Evolutionary conservation across 257 asterid species (phyloP), one percentile per base, ranked within the genome.

Genomic region (Nicotiana benthamiana): DNA sequence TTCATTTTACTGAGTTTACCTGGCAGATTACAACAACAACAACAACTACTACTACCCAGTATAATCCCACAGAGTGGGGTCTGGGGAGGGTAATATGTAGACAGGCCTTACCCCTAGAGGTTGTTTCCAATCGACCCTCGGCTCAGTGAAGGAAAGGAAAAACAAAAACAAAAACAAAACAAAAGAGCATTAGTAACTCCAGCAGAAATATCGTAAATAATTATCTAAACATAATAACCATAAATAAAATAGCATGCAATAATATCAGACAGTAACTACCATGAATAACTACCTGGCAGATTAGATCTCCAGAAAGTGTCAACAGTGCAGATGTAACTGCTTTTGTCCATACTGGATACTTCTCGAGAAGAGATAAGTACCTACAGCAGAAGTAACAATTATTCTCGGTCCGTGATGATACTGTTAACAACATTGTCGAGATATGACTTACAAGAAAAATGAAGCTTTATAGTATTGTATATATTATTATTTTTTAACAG

Each of bases 281-380:
- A n/a, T n/a, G n/a, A n/a, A n/a, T n/a, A n/a, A n/a, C n/a, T 88
- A 95, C 99, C 97, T 95, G 99, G 80, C 99, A 93, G 62, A 91
- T 86, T 34, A 95, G 18, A 82, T 95, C 99, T 67, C 98, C 98
- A 83, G 87, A 65, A 83, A 94, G 87, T 80, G 90, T 95, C 85
- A 95, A 79, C 26, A 92, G 10, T 61, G 98, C 94, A 27, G 98
- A 90, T 28, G 98, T 93, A 53, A 89, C 80, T 32, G 97, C 96
- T 86, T 95, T 95, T 28, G 99, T 95, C 85, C 87, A 83, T 86
- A 93, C 92, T 17, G 98, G 99, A 79, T 93, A 84, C 87, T 91
- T 88, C 81, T 88, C 97, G 81, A 95, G 96, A 81, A 95, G 97
- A 79, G 93, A 86, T 68, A 93, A 79, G 81, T 95, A 95, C 98